Evolutionary conservation across 306 rosid species (phyloP), one percentile per base, ranked within the genome.

Genomic region (Datisca glomerata): DNA sequence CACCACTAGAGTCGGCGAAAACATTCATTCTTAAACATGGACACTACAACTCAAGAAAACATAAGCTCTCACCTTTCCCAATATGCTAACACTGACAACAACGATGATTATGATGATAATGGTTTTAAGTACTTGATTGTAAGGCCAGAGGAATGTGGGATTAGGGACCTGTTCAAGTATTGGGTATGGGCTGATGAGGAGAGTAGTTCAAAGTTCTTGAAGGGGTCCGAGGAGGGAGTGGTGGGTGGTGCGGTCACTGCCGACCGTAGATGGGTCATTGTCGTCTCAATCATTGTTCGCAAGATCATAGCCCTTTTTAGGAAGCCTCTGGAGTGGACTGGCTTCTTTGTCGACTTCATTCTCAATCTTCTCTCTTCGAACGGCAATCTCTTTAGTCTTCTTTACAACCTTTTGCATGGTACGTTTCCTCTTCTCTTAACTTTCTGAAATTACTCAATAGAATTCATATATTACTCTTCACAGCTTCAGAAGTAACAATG

Each of bases 361-460:
- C 78, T 85, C 52, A 85, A 80, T 58, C 81, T 85, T 46, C 67
- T 85, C 49, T 80, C 59, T 29, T 66, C 37, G 33, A 85, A 85
- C 55, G 71, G 63, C 21, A 36, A 47, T 55, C 48, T 74, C 39
- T 12, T 42, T 40, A 75, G 81, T 56, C 59, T 85, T 16, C 49
- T 85, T 47, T 59, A 3, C 60, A 66, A 77, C 57, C 11, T 71
- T 7, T 5, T 77, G 3, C 81, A 21, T 13, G 93, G 93, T 79
- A 44, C 38, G 35, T 33, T 4, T 23, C n/a, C 43, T 14, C 27
- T 4, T 24, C 13, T 22, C 27, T 24, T 38, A 21, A 17, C 9
- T 19, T 33, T 45, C 21, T 55, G 44, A 7, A 13, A 4, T 11
- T 12, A 7, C 3, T 35, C 12, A 2, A 8, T 3, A 16, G 29